Conservation (phyloP, 2,329 filamentous ascomycete species). For the Arthrobotrys entomopaga region DNA sequence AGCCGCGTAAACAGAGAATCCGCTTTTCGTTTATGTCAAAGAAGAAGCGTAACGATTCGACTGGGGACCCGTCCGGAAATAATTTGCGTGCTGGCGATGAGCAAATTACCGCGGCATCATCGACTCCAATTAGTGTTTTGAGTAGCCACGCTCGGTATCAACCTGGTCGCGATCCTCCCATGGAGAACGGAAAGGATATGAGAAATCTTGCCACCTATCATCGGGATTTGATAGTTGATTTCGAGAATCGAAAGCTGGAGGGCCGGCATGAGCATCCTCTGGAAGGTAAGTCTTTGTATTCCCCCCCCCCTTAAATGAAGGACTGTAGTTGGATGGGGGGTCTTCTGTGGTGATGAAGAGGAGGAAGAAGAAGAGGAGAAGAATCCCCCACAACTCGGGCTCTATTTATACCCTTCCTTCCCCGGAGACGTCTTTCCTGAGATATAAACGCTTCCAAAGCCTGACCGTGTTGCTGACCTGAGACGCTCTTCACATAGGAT, state of each 20-base stretch:
- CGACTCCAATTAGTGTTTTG: conserved; percentile 22
- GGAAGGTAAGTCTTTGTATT: conserved; percentile 31
- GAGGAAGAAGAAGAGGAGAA: conserved; percentile 4
- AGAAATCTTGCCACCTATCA: conserved; percentile 38
- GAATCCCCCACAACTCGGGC: background rate
- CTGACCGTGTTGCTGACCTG: conserved; percentile 44
- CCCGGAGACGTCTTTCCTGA: background rate
- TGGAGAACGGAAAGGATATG: conserved; percentile 24
- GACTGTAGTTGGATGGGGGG: conserved; percentile 2
- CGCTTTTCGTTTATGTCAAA: conserved; percentile 18
- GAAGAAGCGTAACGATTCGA: conserved; percentile 16
- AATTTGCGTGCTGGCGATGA: background rate
- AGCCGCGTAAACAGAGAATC: background rate
- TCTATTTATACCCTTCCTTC: background rate
- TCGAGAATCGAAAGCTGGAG: conserved; percentile 33
- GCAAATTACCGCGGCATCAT: background rate
- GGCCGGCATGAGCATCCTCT: conserved; percentile 47
- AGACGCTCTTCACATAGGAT: conserved; percentile 19
- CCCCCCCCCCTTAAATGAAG: background rate
- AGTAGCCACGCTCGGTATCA: conserved; percentile 1
- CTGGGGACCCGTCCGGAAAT: background rate
- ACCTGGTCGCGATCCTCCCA: conserved; percentile 3
- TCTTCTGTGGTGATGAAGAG: background rate
- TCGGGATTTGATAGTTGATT: conserved; percentile 34
- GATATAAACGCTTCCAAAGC: conserved; percentile 2